These are phyloP conservation scores for Sporodiniella umbellata DNA, from an alignment of 371 early-diverging fungal genomes.

Conservation along the genomic window DNA sequence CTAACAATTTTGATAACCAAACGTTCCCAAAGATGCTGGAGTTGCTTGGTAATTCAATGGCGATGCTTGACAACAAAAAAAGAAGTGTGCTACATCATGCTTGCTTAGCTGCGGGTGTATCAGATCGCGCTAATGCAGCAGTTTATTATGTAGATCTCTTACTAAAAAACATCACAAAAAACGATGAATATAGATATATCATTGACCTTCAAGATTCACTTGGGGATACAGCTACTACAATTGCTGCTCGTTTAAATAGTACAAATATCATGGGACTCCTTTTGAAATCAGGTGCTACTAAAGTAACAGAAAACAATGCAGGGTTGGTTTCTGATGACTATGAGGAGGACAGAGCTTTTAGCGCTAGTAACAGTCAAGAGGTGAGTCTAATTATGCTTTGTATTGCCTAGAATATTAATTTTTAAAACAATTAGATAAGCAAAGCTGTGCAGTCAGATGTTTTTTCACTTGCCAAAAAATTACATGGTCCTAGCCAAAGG, in stretches of 20 bases:
- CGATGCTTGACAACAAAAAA: slow-evolving; percentile 62
- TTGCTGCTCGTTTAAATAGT: slow-evolving; percentile 80
- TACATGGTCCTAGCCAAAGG: slow-evolving; percentile 37
- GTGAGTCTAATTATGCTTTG: background rate
- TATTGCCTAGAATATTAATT: background rate
- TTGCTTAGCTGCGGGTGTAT: slow-evolving; percentile 57
- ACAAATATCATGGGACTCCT: slow-evolving; percentile 64
- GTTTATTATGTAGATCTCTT: slow-evolving; percentile 77
- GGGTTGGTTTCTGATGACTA: slow-evolving; percentile 69
- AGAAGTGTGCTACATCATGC: slow-evolving; percentile 89
- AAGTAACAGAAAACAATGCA: slow-evolving; percentile 64
- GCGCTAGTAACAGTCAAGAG: background rate
- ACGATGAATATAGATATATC: slow-evolving; percentile 51
- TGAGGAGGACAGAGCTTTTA: slow-evolving; percentile 19
- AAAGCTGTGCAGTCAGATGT: background rate
- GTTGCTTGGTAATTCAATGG: slow-evolving; percentile 65
- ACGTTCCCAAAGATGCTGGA: slow-evolving; percentile 74
- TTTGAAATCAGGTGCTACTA: slow-evolving; percentile 76
- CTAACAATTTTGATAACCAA: slow-evolving; percentile 80
- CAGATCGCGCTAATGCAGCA: slow-evolving; percentile 63
- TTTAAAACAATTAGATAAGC: background rate
- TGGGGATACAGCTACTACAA: slow-evolving; percentile 90
- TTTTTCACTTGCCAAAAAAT: slow-evolving; percentile 8
- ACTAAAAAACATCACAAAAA: slow-evolving; percentile 20
- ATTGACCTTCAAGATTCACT: slow-evolving; percentile 70